Evolutionary conservation across 2,329 filamentous ascomycete genomes (phyloP), one percentile per base, ranked within the genome.

Genomic region (Fusarium subtropicale): DNA sequence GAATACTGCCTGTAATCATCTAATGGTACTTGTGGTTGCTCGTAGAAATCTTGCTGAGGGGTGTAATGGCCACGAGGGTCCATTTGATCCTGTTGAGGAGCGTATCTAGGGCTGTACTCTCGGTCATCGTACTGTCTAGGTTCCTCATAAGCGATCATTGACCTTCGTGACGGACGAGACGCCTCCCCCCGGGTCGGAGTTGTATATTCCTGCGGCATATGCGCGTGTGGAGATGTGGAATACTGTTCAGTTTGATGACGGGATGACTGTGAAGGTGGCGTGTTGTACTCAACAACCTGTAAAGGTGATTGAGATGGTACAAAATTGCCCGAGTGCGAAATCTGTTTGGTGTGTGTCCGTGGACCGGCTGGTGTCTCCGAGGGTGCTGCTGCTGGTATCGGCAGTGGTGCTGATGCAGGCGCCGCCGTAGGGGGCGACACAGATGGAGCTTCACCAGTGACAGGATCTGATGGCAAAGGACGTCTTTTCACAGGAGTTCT

Each of bases 381-480:
- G 52, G 77, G 71, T 31, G 75, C 60, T n/a, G 75, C 73, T 64
- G 68, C 24, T 20, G 72, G 64, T 34, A 50, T 42, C 51, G 56
- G 31, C 18, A 38, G 34, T 15, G 60, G 34, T 6, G 58, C 33
- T 20, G 68, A 51, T 42, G 57, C 24, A 16, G 56, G 55, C 15
- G 48, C 63, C n/a, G 63, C 39, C 39, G 73, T 64, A 22, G 70
- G 60, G 34, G 65, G 57, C 22, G 58, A 63, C 18, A 42, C 41
- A 42, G 66, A 58, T 8, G 85, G 81, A 45, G 83, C 76, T 69
- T 87, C 84, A 68, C 86, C 81, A 54, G 86, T 85, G 64, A 91
- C 87, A 16, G 93, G 93, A 76, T 96, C 92, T 2, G 88, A 90
- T 1, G 95, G 94, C 39, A 97, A 81, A 22, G 95, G 95, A 34